Conservation (phyloP, 1,284 basidiomycete species). For the Leucoagaricus sp. region DNA sequence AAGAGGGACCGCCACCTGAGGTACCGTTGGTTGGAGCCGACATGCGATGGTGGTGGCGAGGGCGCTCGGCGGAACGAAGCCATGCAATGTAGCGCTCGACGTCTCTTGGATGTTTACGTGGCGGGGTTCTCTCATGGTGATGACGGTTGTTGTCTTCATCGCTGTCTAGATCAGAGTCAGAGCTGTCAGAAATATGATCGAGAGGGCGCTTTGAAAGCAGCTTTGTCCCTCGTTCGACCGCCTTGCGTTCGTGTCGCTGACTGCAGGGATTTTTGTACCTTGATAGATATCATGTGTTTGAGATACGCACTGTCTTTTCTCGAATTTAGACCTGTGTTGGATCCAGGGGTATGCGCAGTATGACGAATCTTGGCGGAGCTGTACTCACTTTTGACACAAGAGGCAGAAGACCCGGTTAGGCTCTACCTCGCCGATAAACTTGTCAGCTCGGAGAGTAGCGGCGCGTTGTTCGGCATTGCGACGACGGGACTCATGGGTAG, state of each 20-base stretch:
- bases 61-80: not conserved
- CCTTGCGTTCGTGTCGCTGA: slow-evolving; percentile 52
- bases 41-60: not conserved
- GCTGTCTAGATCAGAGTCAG: slow-evolving; percentile 34
- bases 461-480: slow-evolving; percentile 76
- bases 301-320: slow-evolving; percentile 59
- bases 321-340: slow-evolving; percentile 73
- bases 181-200: slow-evolving; percentile 33
- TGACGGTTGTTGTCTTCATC: slow-evolving; percentile 35
- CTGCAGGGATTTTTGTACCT: slow-evolving; percentile 35
- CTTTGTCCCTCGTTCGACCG: slow-evolving; percentile 39
- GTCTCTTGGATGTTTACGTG: slow-evolving; percentile 18
- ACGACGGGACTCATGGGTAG: slow-evolving; percentile 61
- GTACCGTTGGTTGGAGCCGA: too few relatives aligned
- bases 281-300: not conserved
- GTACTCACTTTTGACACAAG: slow-evolving; percentile 77
- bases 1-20: not conserved
- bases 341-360: slow-evolving; percentile 79
- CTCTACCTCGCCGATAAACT: slow-evolving; percentile 64
- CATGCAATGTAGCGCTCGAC: slow-evolving; percentile 15
- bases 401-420: slow-evolving; percentile 74
- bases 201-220: slow-evolving; percentile 30
- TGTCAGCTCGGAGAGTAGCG: slow-evolving; percentile 63
- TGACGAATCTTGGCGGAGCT: slow-evolving; percentile 68
- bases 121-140: not conserved